A percentile compares a stretch with the other conserved stretches of the same genome.
Evolutionary conservation across 2,329 filamentous ascomycete genomes (phyloP).

Genomic region (Cercospora sp.): DNA sequence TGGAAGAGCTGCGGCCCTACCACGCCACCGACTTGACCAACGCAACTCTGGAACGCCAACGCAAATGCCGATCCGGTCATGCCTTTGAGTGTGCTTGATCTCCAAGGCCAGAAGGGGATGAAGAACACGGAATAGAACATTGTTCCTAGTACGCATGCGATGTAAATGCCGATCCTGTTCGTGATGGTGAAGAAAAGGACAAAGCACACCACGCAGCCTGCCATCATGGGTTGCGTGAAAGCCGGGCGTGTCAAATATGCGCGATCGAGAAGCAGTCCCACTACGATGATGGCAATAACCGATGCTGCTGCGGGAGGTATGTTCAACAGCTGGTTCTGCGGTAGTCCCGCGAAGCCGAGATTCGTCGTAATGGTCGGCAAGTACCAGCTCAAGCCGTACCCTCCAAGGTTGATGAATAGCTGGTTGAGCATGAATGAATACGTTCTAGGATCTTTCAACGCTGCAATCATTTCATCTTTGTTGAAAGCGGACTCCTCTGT

Average conservation of each 20-base stretch:
- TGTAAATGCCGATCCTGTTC: constrained; percentile 46
- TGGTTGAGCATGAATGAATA: constrained; percentile 52
- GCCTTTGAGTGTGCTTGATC: constrained; percentile 45
- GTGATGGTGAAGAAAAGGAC: constrained; percentile 46
- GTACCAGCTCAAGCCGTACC: constrained; percentile 48
- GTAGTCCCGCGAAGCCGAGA: constrained; percentile 61
- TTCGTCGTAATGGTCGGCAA: constrained; percentile 59
- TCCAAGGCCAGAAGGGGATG: constrained; percentile 50
- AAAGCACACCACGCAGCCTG: constrained; percentile 47
- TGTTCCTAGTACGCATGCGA: constrained; percentile 48
- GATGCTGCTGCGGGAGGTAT: constrained; percentile 40
- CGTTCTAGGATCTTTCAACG: constrained; percentile 42
- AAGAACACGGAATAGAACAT: constrained; percentile 49
- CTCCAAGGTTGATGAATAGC: constrained; percentile 61
- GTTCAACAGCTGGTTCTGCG: constrained; percentile 43
- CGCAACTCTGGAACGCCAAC: constrained; percentile 46
- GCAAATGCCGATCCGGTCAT: constrained; percentile 50
- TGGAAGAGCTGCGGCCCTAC: constrained; percentile 50
- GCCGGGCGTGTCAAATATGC: constrained; percentile 45
- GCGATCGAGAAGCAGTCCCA: constrained; percentile 43
- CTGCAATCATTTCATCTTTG: constrained; percentile 61
- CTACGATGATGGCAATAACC: constrained; percentile 25
- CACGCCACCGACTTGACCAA: constrained; percentile 50
- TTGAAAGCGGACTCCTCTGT: constrained; percentile 52
- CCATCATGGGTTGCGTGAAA: constrained; percentile 46